These are phyloP conservation scores for Rubus parviflorus DNA, from an alignment of 306 rosid species.

Conservation along the genomic window DNA sequence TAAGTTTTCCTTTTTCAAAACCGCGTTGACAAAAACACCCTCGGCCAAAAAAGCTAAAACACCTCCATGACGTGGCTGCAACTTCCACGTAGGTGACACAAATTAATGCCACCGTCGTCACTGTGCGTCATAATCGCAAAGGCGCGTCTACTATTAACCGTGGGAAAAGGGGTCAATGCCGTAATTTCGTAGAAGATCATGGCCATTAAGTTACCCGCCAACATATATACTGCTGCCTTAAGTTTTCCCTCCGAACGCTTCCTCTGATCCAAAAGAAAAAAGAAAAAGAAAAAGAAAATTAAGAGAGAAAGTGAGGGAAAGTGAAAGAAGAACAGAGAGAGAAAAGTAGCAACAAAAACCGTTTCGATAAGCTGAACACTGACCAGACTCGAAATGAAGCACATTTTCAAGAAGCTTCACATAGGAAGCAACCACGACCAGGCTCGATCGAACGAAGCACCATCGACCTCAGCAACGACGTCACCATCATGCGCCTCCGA, in stretches of 20 bases:
- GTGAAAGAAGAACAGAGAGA: neutral
- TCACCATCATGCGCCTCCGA: slow-evolving; percentile 53
- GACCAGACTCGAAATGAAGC: slow-evolving; percentile 53
- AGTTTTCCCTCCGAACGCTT: slow-evolving; percentile 56
- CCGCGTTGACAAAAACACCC: slow-evolving; percentile 12
- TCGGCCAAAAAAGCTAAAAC: too few relatives aligned
- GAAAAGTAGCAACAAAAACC: neutral
- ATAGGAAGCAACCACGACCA: slow-evolving; percentile 80
- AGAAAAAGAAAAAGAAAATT: neutral
- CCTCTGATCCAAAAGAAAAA: slow-evolving; percentile 16
- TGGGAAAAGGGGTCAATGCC: slow-evolving; percentile 15
- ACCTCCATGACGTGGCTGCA: neutral
- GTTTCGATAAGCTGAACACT: neutral
- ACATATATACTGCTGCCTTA: slow-evolving; percentile 13
- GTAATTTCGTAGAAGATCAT: neutral
- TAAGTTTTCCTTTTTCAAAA: neutral
- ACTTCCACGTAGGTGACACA: slow-evolving; percentile 25
- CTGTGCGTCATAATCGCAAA: neutral
- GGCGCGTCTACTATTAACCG: slow-evolving; percentile 23
- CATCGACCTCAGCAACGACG: neutral
- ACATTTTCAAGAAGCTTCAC: slow-evolving; percentile 99
- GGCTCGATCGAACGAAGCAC: slow-evolving; percentile 62
- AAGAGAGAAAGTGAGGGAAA: neutral
- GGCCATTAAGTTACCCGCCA: slow-evolving; percentile 20
- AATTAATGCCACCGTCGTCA: slow-evolving; percentile 7